Conservation (phyloP, 83 land plant species). For the Isoetes engelmannii region DNA sequence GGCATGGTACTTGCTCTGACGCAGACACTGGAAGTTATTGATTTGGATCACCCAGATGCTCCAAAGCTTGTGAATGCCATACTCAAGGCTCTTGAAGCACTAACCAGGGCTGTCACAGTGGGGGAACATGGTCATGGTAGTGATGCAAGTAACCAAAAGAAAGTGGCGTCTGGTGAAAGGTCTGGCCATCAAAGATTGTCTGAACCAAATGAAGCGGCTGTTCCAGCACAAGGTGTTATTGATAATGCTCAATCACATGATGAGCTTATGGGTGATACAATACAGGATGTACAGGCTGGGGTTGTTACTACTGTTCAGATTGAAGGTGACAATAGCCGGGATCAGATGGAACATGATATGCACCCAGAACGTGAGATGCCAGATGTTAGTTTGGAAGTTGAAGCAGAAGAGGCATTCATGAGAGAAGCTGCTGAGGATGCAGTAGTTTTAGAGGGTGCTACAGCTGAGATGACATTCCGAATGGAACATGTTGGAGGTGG, state of each 20-base stretch:
- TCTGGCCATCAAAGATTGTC: no score
- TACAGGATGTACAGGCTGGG: conserved; percentile 5
- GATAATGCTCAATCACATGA: conserved; percentile 1
- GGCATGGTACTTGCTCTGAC: conserved; percentile 76
- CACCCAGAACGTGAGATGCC: conserved; percentile 50
- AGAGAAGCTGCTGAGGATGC: conserved; percentile 68
- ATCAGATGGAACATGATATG: conserved; percentile 73
- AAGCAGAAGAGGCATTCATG: conserved; percentile 52
- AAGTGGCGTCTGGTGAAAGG: conserved; percentile 16
- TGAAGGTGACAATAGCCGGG: conserved; percentile 3
- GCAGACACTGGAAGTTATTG: conserved; percentile 56
- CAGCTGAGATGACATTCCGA: conserved; percentile 50
- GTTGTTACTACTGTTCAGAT: conserved; percentile 12
- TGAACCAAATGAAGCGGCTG: conserved; percentile 3
- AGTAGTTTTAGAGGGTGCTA: conserved; percentile 45
- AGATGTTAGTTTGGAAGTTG: conserved; percentile 9
- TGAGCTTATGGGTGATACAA: no score
- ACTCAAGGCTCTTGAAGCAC: conserved; percentile 71
- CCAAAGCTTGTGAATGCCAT: conserved; percentile 71
- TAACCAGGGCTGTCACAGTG: conserved; percentile 46
- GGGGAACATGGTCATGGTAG: conserved; percentile 52
- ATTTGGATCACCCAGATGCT: conserved; percentile 87
- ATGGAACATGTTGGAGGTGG: conserved; percentile 59
- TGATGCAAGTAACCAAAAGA: conserved; percentile 48
- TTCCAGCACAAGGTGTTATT: conserved; percentile 17